Evolutionary conservation across 2,329 filamentous ascomycete genomes (phyloP).

Genomic region (Exophiala spinifera): DNA sequence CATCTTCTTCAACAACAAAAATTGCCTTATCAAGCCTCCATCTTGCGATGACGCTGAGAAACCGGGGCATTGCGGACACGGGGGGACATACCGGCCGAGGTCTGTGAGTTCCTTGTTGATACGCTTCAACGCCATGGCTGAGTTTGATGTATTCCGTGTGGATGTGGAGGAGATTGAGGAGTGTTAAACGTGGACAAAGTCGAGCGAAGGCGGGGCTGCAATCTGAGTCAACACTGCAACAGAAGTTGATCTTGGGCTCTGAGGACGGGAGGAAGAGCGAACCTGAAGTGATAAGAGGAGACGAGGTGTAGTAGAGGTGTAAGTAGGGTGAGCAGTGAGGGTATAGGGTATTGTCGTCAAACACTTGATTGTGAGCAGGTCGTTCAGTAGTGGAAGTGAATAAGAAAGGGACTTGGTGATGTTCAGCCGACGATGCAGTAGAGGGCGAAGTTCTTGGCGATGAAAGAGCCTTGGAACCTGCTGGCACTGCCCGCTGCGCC

Average conservation of each 20-base stretch:
- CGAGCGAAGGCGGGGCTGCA: slow-evolving; percentile 21
- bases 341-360: slow-evolving; percentile 6
- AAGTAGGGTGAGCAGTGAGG: slow-evolving; percentile 6
- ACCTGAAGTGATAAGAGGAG: slow-evolving; percentile 3
- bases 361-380: slow-evolving; percentile 10
- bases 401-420: slow-evolving; percentile 12
- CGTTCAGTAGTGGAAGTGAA: slow-evolving; percentile 13
- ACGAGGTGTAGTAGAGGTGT: slow-evolving; percentile 4
- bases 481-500: neutral
- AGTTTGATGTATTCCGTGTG: slow-evolving; percentile 20
- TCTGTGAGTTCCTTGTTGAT: slow-evolving; percentile 55
- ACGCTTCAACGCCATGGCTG: slow-evolving; percentile 50
- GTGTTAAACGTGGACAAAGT: slow-evolving; percentile 20
- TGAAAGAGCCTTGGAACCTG: slow-evolving; percentile 4
- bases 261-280: slow-evolving; percentile 2
- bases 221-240: slow-evolving; percentile 19
- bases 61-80: neutral
- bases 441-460: slow-evolving; percentile 4
- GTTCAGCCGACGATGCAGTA: slow-evolving; percentile 1
- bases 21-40: slow-evolving; percentile 3
- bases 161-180: slow-evolving; percentile 7
- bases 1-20: slow-evolving; percentile 1
- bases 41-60: slow-evolving; percentile 1
- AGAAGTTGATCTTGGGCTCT: neutral
- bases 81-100: slow-evolving; percentile 46